These are phyloP conservation scores for Aristolochia californica DNA, from an alignment of 164 flowering plant species.

Conservation along the genomic window DNA sequence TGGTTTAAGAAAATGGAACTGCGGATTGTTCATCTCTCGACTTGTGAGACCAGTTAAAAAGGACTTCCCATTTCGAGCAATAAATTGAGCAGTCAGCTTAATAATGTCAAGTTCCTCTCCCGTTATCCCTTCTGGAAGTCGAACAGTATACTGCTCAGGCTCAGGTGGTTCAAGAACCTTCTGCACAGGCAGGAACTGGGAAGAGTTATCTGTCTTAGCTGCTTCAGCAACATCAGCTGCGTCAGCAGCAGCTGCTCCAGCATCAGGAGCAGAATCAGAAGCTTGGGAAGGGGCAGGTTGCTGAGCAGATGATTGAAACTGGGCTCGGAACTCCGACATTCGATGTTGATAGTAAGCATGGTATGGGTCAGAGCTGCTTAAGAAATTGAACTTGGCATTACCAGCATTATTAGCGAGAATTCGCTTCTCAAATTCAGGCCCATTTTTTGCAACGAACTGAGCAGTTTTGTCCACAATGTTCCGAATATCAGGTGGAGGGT, in stretches of 20 bases:
- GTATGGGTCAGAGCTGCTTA: constrained; percentile 81
- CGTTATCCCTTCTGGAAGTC: constrained; percentile 94
- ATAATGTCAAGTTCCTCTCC: constrained; percentile 95
- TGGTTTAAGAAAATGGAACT: constrained; percentile 92
- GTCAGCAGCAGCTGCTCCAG: constrained; percentile 17
- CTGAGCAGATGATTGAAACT: constrained; percentile 38
- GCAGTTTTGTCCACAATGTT: constrained; percentile 84
- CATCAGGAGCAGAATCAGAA: constrained; percentile 34
- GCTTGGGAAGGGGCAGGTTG: constrained; percentile 25
- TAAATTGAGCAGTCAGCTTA: constrained; percentile 96
- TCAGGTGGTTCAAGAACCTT: constrained; percentile 94
- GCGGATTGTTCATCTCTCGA: constrained; percentile 79
- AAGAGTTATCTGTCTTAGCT: constrained; percentile 44
- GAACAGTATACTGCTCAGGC: constrained; percentile 85
- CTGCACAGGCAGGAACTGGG: constrained; percentile 46
- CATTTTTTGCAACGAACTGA: constrained; percentile 87
- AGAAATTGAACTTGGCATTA: constrained; percentile 82
- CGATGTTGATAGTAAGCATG: constrained; percentile 94
- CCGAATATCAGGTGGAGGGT: constrained; percentile 95
- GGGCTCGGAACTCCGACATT: constrained; percentile 66
- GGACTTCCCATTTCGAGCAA: constrained; percentile 90
- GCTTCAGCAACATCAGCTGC: constrained; percentile 26
- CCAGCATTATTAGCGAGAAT: constrained; percentile 74
- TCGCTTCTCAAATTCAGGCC: constrained; percentile 90
- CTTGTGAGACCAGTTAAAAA: constrained; percentile 85